Evolutionary conservation across 257 asterid species (phyloP).

Genomic region (Primulina tabacum): DNA sequence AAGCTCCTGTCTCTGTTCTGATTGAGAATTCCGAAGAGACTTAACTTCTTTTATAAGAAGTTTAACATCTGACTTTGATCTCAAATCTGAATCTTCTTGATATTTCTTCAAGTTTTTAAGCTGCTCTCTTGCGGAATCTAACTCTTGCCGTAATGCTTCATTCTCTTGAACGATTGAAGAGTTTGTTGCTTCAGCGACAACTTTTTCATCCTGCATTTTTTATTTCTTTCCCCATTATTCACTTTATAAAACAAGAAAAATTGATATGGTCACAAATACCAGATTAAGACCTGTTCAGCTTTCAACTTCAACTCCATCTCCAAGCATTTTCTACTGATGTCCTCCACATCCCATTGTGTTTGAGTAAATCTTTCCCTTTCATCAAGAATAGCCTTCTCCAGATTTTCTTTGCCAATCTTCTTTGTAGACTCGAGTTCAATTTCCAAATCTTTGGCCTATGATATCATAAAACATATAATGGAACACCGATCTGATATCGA

Average conservation of each 20-base stretch:
- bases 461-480: background rate
- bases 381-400: background rate
- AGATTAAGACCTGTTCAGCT: slow-evolving; percentile 46
- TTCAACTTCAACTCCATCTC: slow-evolving; percentile 54
- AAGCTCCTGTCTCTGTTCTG: slow-evolving; percentile 53
- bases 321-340: slow-evolving; percentile 47
- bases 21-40: slow-evolving; percentile 56
- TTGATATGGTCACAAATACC: slow-evolving; percentile 18
- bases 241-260: slow-evolving; percentile 4
- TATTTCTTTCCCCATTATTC: slow-evolving; percentile 17
- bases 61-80: slow-evolving; percentile 50
- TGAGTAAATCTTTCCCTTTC: slow-evolving; percentile 31
- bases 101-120: slow-evolving; percentile 41
- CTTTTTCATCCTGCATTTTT: slow-evolving; percentile 41
- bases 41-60: slow-evolving; percentile 60
- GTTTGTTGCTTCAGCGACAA: slow-evolving; percentile 34
- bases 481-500: background rate
- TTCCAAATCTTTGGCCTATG: background rate
- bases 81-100: slow-evolving; percentile 42
- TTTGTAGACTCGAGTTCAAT: background rate
- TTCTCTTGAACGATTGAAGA: slow-evolving; percentile 37
- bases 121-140: slow-evolving; percentile 51
- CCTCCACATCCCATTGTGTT: slow-evolving; percentile 73
- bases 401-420: background rate
- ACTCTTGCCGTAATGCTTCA: slow-evolving; percentile 41